Evolutionary conservation across 306 rosid genomes (phyloP), one percentile per base, ranked within the genome.

Genomic region (Lathyrus aphaca): DNA sequence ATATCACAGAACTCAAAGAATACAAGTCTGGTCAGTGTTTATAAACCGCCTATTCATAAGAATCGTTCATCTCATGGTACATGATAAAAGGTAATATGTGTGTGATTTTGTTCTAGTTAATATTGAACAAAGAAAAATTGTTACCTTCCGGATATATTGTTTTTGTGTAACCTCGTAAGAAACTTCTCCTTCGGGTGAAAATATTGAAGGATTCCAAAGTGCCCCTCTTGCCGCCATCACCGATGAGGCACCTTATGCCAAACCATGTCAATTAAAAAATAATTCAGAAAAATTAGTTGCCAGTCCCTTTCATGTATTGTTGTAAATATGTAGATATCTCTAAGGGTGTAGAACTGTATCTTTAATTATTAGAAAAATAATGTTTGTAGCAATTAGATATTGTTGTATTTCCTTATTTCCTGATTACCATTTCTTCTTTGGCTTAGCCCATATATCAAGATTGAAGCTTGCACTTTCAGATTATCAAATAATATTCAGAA

Each of bases 191-290:
- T 79, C 51, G 5, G 89, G 84, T 4, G 85, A 87, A 80, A 92
- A 92, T 55, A 92, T 84, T 38, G 98, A 87, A 81, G 96, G 88
- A 80, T 92, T 92, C 98, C 96, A 89, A 57, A 89, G 88, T 69
- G 95, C 98, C 50, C 98, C 98, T 86, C 98, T 83, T 13, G 98
- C 98, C 71, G 82, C 96, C 98, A 89, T 89, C 69, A 86, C 88
- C 0, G 98, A 89, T 0, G 92, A 78, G 73, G 96, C 89, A 83
- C 98, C 98, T 92, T 29, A 70, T 16, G 43, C 63, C 66, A 80
- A 49, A 69, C 68, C 68, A 61, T 37, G 27, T 30, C 6, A 73
- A 37, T 68, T 63, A 29, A 68, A 68, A 74, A 38, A n/a, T 64
- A 64, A 29, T 51, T 7, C 55, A 18, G 62, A 71, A 44, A 53